A percentile compares a stretch with the other conserved stretches of the same genome.
Evolutionary conservation across 2,329 filamentous ascomycete genomes (phyloP).

Genomic region (Arthroderma sp.): DNA sequence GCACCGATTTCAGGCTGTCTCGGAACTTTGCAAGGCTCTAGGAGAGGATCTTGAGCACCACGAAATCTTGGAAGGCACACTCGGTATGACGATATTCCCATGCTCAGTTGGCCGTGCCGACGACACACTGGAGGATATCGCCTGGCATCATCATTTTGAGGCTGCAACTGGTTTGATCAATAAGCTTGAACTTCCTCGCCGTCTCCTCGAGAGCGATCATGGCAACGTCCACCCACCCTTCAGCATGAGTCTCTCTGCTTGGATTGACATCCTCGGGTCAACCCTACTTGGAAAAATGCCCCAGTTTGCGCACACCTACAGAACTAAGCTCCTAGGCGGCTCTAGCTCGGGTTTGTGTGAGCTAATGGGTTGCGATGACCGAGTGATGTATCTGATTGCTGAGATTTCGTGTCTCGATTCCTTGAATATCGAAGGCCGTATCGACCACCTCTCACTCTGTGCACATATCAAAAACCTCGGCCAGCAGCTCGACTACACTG

Average conservation of each 20-base stretch:
- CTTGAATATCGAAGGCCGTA: conserved; percentile 65
- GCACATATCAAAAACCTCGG: conserved; percentile 80
- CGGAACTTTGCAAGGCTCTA: conserved; percentile 67
- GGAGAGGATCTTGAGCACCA: conserved; percentile 67
- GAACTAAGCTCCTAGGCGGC: conserved; percentile 67
- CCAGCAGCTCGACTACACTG: conserved; percentile 71
- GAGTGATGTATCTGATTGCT: conserved; percentile 94
- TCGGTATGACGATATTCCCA: conserved; percentile 93
- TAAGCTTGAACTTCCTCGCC: conserved; percentile 64
- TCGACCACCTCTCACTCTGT: conserved; percentile 72
- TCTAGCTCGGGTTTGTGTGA: conserved; percentile 64
- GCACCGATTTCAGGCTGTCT: conserved; percentile 74
- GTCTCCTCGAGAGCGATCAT: conserved; percentile 49
- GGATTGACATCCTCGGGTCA: conserved; percentile 94
- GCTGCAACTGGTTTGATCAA: conserved; percentile 74
- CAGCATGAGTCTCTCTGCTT: conserved; percentile 78
- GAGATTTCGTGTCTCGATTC: conserved; percentile 94
- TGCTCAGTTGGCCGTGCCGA: conserved; percentile 78
- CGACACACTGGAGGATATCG: conserved; percentile 76
- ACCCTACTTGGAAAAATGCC: conserved; percentile 83
- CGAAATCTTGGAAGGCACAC: conserved; percentile 74
- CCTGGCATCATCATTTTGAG: conserved; percentile 95
- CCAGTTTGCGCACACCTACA: conserved; percentile 85
- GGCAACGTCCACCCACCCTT: conserved; percentile 59
- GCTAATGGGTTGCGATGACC: conserved; percentile 95